Percentiles rank a stretch among this genome's conserved stretches.
These are phyloP conservation scores for Draba incana DNA, from an alignment of 345 rosid species.

Conservation along the genomic window DNA sequence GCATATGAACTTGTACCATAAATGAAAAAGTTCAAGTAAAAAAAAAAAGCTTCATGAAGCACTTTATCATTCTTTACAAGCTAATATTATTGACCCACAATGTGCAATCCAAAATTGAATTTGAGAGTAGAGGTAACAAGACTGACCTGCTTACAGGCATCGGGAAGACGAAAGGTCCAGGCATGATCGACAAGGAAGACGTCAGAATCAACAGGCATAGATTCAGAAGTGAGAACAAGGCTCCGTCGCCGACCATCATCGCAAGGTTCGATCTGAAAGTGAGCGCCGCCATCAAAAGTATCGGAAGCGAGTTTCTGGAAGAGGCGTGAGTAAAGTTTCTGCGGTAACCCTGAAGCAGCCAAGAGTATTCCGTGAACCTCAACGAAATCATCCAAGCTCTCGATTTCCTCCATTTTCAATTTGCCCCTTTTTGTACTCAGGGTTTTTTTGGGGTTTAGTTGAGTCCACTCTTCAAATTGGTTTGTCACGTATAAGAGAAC, in stretches of 20 bases:
- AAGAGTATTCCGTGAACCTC: conserved; percentile 76
- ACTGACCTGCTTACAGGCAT: conserved; percentile 70
- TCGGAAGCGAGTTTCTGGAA: conserved; percentile 74
- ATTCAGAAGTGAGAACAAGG: conserved; percentile 64
- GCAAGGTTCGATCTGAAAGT: conserved; percentile 72
- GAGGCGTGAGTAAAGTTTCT: conserved; percentile 63
- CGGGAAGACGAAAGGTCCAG: conserved; percentile 91
- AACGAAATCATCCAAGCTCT: conserved; percentile 73
- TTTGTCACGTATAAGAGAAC: too few species aligned
- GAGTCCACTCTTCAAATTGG: too few species aligned
- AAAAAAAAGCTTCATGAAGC: conserved; percentile 1
- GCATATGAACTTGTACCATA: not conserved
- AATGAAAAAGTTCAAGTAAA: not conserved
- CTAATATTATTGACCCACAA: not conserved
- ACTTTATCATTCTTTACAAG: not conserved
- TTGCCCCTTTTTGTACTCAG: too few species aligned
- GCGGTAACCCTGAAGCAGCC: conserved; percentile 84
- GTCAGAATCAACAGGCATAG: conserved; percentile 61
- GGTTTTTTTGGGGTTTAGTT: too few species aligned
- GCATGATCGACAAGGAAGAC: conserved; percentile 92
- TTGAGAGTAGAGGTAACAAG: not conserved
- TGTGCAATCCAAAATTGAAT: not conserved
- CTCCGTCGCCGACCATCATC: conserved; percentile 69
- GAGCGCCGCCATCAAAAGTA: conserved; percentile 78
- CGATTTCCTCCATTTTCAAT: conserved; percentile 41